Percentiles rank a stretch among this genome's conserved stretches.
phyloP scores from a whole-genome alignment of 495 filamentous ascomycete species.

The Aspergillus leporis region DNA sequence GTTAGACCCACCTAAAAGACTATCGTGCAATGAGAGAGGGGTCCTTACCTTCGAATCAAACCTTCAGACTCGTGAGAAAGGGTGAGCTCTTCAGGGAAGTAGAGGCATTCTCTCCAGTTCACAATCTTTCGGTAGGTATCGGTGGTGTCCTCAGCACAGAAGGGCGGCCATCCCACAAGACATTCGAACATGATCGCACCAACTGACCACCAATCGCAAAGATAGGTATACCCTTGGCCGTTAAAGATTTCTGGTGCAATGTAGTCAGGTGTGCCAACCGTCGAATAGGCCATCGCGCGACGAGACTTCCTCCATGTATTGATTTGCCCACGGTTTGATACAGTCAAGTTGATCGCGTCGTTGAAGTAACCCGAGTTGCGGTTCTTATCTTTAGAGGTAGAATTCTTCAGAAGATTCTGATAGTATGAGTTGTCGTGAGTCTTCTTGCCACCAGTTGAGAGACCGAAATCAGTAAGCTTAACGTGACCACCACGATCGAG shows the following conservation, averaged over 20 bases:
- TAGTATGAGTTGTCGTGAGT: conserved; percentile 98
- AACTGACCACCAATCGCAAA: conserved; percentile 98
- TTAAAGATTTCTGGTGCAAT: conserved; percentile 99
- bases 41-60: conserved; percentile 74
- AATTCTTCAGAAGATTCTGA: conserved; percentile 87
- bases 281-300: conserved; percentile 94
- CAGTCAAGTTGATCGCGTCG: conserved; percentile 97
- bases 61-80: conserved; percentile 85
- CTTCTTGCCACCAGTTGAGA: conserved; percentile 97
- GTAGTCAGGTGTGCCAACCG: conserved; percentile 97
- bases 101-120: conserved; percentile 92
- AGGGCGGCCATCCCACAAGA: conserved; percentile 97
- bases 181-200: conserved; percentile 99
- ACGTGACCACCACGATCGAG: conserved; percentile 94
- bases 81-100: conserved; percentile 93
- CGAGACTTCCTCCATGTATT: conserved; percentile 98
- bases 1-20: conserved; percentile 14
- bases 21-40: neutral
- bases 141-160: conserved; percentile 95
- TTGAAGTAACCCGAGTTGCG: conserved; percentile 86
- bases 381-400: conserved; percentile 66
- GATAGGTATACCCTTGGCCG: conserved; percentile 89
- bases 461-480: conserved; percentile 97
- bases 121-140: conserved; percentile 99
- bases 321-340: conserved; percentile 93